Evolutionary conservation across 2,329 filamentous ascomycete genomes (phyloP), one percentile per base, ranked within the genome.

Genomic region (Hypoxylon sp.): DNA sequence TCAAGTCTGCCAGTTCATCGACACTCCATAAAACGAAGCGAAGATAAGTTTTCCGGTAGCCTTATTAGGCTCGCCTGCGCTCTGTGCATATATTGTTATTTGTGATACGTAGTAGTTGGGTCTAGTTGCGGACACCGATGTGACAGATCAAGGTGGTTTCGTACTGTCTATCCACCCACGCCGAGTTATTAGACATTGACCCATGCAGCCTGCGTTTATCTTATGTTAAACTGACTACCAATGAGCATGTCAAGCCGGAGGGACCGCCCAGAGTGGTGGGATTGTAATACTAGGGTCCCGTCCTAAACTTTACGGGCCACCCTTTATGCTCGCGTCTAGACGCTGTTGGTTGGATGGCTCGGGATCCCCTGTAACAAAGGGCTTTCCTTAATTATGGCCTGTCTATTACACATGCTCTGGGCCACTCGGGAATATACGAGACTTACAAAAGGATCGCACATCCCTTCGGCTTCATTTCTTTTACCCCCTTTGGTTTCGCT

Each of bases 71-170:
- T 39, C 33, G 26, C 19, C 26, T 56, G 37, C 42, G 46, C 42
- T 47, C 31, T 39, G 17, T 37, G 13, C 19, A 14, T 24, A 42
- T 56, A 54, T 66, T 63, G 56, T 14, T 39, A 58, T 65, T 54
- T 56, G 46, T 55, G 42, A 56, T 67, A 54, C 44, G 63, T 67
- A 44, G 59, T 56, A 69, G 46, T 35, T 50, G 57, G 26, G 52
- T 19, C 64, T 67, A 11, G 56, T 65, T 68, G 52, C 48, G 63
- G 59, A 69, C 68, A 69, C 68, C 68, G 68, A 64, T 33, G 59
- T 64, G 48, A 59, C 64, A 60, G 65, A 44, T 46, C 26, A 46
- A 50, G 50, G 52, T 48, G 31, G 47, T 14, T 35, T 53, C 54
- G 53, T 19, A 48, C 42, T 42, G 63, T 58, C 55, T 51, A 63